Percentiles rank a stretch among this genome's conserved stretches.
These are phyloP conservation scores for Porodaedalea pini DNA, from an alignment of 1,284 basidiomycete species.

Conservation along the genomic window DNA sequence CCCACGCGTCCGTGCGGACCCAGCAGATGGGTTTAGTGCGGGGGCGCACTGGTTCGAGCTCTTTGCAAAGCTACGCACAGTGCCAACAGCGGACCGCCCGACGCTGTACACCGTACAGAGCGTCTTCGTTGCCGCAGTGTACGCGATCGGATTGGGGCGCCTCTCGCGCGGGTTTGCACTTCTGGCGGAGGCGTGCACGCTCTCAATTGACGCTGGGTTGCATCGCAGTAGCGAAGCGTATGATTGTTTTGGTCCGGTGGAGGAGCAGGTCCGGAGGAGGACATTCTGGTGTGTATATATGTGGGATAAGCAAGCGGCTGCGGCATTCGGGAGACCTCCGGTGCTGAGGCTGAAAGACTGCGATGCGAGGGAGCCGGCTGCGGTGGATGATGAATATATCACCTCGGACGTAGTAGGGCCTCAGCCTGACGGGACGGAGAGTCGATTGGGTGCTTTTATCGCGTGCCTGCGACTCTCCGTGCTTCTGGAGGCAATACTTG, in stretches of 20 bases:
- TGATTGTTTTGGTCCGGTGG: slow-evolving; percentile 82
- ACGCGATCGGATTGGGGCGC: slow-evolving; percentile 82
- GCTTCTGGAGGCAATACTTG: slow-evolving; percentile 76
- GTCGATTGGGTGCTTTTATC: slow-evolving; percentile 78
- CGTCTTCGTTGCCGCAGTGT: slow-evolving; percentile 82
- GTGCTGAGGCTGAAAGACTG: slow-evolving; percentile 83
- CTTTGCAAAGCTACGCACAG: slow-evolving; percentile 75
- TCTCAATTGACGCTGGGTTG: slow-evolving; percentile 81
- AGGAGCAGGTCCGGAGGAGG: slow-evolving; percentile 84
- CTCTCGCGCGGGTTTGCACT: slow-evolving; percentile 84
- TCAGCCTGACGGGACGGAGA: slow-evolving; percentile 67
- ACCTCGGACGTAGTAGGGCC: slow-evolving; percentile 65
- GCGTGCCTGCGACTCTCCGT: slow-evolving; percentile 73
- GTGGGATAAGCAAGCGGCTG: slow-evolving; percentile 86
- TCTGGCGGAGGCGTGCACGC: slow-evolving; percentile 78
- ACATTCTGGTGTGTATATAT: slow-evolving; percentile 93
- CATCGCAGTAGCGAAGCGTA: slow-evolving; percentile 87
- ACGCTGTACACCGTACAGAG: slow-evolving; percentile 88
- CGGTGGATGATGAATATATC: slow-evolving; percentile 87
- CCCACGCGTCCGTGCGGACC: slow-evolving; percentile 77
- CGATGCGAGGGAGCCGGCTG: slow-evolving; percentile 77
- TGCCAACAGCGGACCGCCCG: slow-evolving; percentile 83
- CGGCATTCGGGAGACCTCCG: slow-evolving; percentile 83
- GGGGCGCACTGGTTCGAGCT: slow-evolving; percentile 91
- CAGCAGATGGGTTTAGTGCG: slow-evolving; percentile 75